A percentile compares a stretch with the other conserved stretches of the same genome.
Conservation (phyloP, 2,329 filamentous ascomycete genomes). For the Talaromyces piceae region DNA sequence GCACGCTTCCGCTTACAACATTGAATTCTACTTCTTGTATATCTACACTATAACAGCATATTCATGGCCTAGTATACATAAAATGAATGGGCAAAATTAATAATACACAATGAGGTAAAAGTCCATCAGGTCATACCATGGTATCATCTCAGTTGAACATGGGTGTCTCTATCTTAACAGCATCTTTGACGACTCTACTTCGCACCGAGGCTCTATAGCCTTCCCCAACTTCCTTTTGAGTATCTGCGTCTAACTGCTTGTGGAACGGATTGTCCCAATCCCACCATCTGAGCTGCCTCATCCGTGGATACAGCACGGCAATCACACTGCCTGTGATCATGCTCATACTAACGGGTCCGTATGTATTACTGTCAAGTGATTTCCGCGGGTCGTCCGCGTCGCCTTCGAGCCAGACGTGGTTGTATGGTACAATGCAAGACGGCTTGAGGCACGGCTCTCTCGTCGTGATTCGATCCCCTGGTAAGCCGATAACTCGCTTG, state of each 20-base stretch:
- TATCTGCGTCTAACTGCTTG: slow-evolving; percentile 17
- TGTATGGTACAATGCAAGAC: slow-evolving; percentile 59
- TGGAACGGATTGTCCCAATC: slow-evolving; percentile 29
- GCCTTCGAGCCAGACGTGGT: slow-evolving; percentile 93
- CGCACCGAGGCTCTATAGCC: slow-evolving; percentile 28
- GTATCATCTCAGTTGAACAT: slow-evolving; percentile 13
- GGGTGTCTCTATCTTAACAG: slow-evolving; percentile 28
- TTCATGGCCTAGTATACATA: neutral
- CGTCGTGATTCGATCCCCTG: slow-evolving; percentile 68
- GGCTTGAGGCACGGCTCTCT: slow-evolving; percentile 51
- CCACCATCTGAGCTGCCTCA: slow-evolving; percentile 29
- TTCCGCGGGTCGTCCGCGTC: slow-evolving; percentile 62
- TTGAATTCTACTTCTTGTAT: slow-evolving; percentile 16
- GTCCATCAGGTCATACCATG: neutral
- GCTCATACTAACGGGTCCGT: slow-evolving; percentile 71
- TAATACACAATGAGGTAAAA: slow-evolving; percentile 5
- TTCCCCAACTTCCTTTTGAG: slow-evolving; percentile 16
- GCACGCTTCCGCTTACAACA: neutral
- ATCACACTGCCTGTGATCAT: slow-evolving; percentile 69
- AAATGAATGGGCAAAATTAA: neutral
- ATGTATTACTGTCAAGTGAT: slow-evolving; percentile 79
- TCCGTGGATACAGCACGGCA: slow-evolving; percentile 60
- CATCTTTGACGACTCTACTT: slow-evolving; percentile 30
- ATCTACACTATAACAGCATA: slow-evolving; percentile 9
- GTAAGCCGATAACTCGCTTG: slow-evolving; percentile 75